Evolutionary conservation across 768 basidiomycete species (phyloP), one percentile per base, ranked within the genome.

Genomic region (Trametes maxima): DNA sequence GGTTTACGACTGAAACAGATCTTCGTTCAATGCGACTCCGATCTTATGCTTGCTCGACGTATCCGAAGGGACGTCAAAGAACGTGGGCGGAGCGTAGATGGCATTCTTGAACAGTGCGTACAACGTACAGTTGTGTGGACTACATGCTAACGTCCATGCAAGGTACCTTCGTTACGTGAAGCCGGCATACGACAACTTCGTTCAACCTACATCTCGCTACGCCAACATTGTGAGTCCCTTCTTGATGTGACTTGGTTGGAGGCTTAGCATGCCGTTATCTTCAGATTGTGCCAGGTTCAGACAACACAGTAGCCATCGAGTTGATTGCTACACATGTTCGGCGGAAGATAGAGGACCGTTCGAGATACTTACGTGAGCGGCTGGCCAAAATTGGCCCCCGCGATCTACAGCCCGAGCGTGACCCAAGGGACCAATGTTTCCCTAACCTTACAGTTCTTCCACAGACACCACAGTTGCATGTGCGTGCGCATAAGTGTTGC

Each of bases 121-220:
- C 36, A 1, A 3, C 19, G 37, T 13, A 33, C 22, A 24, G 16
- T 55, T 37, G 21, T 25, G 37, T 28, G 3, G 24, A 22, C 16
- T 37, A 12, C 43, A 22, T 24, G 36, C 19, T 16, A 14, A 52
- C 33, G 33, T 21, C 25, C 21, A 39, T 35, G 25, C 16, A 70
- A 93, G 90, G 74, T 97, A 97, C 70, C 83, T 98, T 22, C 90
- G 94, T 33, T 95, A 88, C 70, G 96, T 99, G 67, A 99, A 99
- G 70, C 94, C 92, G 5, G 86, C 94, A 3, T 96, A 89, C 67
- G 97, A 98, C 72, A 90, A 92, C 72, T 97, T 95, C 65, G 94
- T 99, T 21, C 85, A 84, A 35, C 96, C 96, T 1, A 91, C 92
- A 2, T 83, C 94, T 14, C 83, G 86, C 45, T 81, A 89, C 70